Evolutionary conservation across 2,329 filamentous ascomycete genomes (phyloP).

Genomic region (Emergomyces pasteurianus): DNA sequence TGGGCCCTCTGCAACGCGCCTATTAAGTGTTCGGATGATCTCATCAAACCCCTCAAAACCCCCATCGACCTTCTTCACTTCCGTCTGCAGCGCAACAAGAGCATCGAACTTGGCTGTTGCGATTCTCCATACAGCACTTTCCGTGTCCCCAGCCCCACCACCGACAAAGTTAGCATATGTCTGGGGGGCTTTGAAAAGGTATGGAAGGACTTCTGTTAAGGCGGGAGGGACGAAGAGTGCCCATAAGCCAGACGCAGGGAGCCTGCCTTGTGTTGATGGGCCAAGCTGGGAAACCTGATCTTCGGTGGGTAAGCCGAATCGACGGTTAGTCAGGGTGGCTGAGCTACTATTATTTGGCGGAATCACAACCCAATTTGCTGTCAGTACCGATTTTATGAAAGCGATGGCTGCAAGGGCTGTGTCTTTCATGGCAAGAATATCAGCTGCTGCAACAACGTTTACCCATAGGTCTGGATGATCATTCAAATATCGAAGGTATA

Average conservation of each 20-base stretch:
- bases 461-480: constrained; percentile 41
- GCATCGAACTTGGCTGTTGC: constrained; percentile 47
- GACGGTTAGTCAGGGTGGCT: constrained; percentile 12
- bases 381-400: constrained; percentile 41
- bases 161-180: constrained; percentile 48
- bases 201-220: constrained; percentile 41
- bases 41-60: constrained; percentile 26
- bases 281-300: constrained; percentile 25
- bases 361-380: constrained; percentile 41
- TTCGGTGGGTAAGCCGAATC: constrained; percentile 32
- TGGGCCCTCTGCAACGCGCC: constrained; percentile 32
- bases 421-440: constrained; percentile 46
- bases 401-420: constrained; percentile 43
- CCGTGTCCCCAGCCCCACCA: constrained; percentile 42
- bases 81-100: constrained; percentile 37
- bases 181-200: constrained; percentile 45
- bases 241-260: constrained; percentile 37
- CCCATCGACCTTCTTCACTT: constrained; percentile 28
- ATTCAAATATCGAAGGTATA: constrained; percentile 44
- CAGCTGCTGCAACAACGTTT: constrained; percentile 41
- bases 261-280: constrained; percentile 22
- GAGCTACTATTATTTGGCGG: constrained; percentile 18
- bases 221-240: constrained; percentile 42
- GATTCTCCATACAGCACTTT: constrained; percentile 46
- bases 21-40: constrained; percentile 28